phyloP scores from a whole-genome alignment of 257 asterid genomes.

The Solanum appendiculatum region DNA sequence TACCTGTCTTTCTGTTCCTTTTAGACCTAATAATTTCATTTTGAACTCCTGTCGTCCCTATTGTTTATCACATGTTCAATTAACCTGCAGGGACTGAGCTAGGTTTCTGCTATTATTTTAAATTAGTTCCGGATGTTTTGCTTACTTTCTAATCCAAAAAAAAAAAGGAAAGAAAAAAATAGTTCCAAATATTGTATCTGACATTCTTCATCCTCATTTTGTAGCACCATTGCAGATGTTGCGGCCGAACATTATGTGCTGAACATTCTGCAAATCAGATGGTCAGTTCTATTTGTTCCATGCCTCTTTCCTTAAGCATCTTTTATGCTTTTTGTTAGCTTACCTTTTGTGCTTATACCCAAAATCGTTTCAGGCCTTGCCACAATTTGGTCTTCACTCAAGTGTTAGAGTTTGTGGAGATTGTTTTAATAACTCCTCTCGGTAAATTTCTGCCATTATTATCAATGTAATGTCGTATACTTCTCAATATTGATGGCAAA shows the following conservation, averaged over 20 bases:
- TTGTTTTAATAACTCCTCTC: conserved; percentile 71
- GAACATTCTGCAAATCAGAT: conserved; percentile 87
- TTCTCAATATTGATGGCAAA: not conserved
- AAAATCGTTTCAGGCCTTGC: conserved; percentile 62
- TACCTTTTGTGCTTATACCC: not conserved
- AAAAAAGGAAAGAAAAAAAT: not conserved
- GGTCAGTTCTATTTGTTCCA: conserved; percentile 30
- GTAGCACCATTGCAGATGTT: conserved; percentile 96
- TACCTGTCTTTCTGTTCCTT: not conserved
- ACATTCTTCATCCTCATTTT: conserved; percentile 1
- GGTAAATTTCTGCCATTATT: conserved; percentile 39
- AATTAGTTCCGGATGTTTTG: not conserved
- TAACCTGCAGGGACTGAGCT: not conserved
- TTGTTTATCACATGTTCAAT: not conserved
- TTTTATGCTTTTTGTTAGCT: not conserved
- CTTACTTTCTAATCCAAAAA: not conserved
- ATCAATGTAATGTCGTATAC: not conserved
- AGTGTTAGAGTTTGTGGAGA: conserved; percentile 87
- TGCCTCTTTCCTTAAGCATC: not conserved
- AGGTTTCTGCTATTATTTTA: not conserved
- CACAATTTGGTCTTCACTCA: conserved; percentile 79
- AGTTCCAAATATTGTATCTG: not conserved
- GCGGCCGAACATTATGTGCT: conserved; percentile 91
- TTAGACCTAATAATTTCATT: not conserved
- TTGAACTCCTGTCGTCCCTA: not conserved